phyloP scores from a whole-genome alignment of 2,329 filamentous ascomycete genomes.

The Daldinia eschscholtzii region DNA sequence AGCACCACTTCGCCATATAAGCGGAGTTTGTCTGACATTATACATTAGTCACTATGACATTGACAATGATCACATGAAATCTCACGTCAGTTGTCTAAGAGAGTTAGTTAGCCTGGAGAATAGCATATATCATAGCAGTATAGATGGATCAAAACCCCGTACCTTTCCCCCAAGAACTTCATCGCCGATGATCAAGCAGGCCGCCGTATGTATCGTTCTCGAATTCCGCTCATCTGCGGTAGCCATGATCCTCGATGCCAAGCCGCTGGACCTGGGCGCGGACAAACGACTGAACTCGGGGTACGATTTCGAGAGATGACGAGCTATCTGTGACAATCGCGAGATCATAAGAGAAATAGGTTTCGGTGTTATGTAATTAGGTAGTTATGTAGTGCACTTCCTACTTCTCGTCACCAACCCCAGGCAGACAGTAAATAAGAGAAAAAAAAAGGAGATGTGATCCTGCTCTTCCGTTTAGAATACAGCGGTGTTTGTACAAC shows the following conservation, averaged over 20 bases:
- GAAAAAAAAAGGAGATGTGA: background rate
- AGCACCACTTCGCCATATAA: constrained; percentile 75
- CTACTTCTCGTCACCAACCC: background rate
- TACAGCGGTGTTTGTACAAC: constrained; percentile 2
- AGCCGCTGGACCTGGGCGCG: constrained; percentile 46
- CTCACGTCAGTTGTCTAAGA: constrained; percentile 52
- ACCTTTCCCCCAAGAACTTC: constrained; percentile 97
- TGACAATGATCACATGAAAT: constrained; percentile 5
- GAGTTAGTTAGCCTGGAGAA: constrained; percentile 18
- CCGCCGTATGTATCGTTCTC: constrained; percentile 86
- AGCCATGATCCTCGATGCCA: constrained; percentile 58
- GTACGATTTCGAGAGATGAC: constrained; percentile 75
- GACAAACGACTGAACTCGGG: constrained; percentile 66
- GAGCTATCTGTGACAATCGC: constrained; percentile 78
- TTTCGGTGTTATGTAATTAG: background rate
- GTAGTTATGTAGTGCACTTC: constrained; percentile 1
- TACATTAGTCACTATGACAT: constrained; percentile 31
- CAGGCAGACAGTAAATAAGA: background rate
- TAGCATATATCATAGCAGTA: background rate
- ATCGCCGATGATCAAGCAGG: constrained; percentile 95
- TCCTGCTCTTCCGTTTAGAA: background rate
- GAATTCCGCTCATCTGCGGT: constrained; percentile 68
- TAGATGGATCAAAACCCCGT: constrained; percentile 26
- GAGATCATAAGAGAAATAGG: constrained; percentile 74
- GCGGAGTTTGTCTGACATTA: constrained; percentile 71